A percentile compares a stretch with the other conserved stretches of the same genome.
phyloP scores from a whole-genome alignment of 768 basidiomycete species.

The Lentinus tigrinus region DNA sequence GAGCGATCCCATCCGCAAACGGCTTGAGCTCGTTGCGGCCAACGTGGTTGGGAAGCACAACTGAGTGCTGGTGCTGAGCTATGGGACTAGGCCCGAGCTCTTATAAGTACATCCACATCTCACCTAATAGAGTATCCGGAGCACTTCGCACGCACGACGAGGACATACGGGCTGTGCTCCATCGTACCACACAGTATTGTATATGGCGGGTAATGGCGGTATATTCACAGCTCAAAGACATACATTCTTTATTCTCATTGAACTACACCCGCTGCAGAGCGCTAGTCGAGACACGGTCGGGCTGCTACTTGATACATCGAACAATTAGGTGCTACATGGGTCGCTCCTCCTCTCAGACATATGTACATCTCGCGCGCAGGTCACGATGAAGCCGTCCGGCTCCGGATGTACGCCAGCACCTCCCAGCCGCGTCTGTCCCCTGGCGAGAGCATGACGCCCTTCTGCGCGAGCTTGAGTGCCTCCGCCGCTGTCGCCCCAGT shows the following conservation, averaged over 20 bases:
- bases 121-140: not conserved
- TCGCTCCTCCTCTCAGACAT: not conserved
- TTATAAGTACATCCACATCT: not conserved
- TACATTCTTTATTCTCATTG: constrained; percentile 3
- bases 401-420: constrained; percentile 54
- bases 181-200: constrained; percentile 2
- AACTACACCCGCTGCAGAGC: not conserved
- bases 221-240: constrained; percentile 17
- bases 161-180: not conserved
- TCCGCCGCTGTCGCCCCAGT: constrained; percentile 25
- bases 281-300: not conserved
- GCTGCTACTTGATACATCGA: not conserved
- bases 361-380: not conserved
- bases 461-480: constrained; percentile 52
- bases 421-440: constrained; percentile 55
- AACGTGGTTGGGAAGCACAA: constrained; percentile 28
- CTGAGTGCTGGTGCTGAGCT: too few species aligned
- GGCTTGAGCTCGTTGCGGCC: constrained; percentile 48
- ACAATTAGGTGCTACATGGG: constrained; percentile 2
- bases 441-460: constrained; percentile 62
- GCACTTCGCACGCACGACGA: too few species aligned
- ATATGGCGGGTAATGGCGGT: constrained; percentile 10
- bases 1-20: constrained; percentile 43
- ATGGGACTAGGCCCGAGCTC: too few species aligned
- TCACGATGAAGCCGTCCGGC: constrained; percentile 8